These are phyloP conservation scores for Kewa caespitosa DNA, from an alignment of 179 eudicot species.

Conservation along the genomic window DNA sequence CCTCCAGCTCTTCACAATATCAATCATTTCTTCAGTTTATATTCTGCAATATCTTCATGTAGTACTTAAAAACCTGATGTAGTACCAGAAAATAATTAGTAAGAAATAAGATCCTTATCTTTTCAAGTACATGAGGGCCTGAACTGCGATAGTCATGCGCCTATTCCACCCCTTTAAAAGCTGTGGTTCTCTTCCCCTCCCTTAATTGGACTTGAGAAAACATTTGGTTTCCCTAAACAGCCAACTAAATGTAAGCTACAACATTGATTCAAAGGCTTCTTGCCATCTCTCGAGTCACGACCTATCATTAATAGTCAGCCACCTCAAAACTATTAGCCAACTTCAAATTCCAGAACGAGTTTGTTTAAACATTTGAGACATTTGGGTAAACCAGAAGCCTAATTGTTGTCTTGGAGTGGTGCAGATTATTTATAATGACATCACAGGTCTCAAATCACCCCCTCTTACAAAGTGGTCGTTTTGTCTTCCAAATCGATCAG, in stretches of 20 bases:
- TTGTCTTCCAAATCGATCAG: constrained; percentile 39
- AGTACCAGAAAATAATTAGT: too few relatives aligned
- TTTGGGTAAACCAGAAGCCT: not conserved
- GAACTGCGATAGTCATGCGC: too few relatives aligned
- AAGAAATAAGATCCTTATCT: too few relatives aligned
- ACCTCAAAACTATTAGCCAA: not conserved
- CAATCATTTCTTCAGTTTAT: not conserved
- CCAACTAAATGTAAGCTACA: not conserved
- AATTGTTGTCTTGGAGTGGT: not conserved
- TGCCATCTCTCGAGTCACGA: not conserved
- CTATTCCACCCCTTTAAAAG: too few relatives aligned
- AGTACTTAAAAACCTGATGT: too few relatives aligned
- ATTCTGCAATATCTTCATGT: not conserved
- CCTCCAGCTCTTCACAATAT: not conserved
- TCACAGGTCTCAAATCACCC: not conserved
- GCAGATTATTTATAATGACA: not conserved
- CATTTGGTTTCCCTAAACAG: not conserved
- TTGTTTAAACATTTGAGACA: not conserved
- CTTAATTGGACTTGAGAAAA: not conserved
- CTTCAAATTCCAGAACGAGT: not conserved
- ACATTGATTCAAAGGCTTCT: not conserved
- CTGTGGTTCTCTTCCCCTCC: not conserved
- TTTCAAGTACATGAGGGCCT: too few relatives aligned
- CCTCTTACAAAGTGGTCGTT: not conserved
- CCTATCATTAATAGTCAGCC: not conserved